Evolutionary conservation across 1,284 basidiomycete species (phyloP), one percentile per base, ranked within the genome.

Genomic region (Cryptococcus sp.): DNA sequence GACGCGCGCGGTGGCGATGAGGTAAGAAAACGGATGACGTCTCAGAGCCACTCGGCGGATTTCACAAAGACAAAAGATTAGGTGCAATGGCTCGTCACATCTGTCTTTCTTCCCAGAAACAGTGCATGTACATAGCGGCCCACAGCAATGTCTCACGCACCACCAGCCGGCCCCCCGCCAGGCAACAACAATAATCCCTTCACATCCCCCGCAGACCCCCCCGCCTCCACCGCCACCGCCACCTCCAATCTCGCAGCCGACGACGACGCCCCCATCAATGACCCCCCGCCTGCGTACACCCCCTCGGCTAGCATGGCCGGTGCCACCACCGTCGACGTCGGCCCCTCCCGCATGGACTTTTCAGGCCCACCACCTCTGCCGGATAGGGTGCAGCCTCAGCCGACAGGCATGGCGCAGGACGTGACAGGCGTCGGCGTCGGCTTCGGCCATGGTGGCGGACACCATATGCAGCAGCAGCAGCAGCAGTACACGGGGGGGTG

Each of bases 361-460:
- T 70, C 67, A 0, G 75, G 75, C 15, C 74, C 75, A 6, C 75
- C 75, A 15, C 75, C 73, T 2, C 54, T 75, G 53, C 70, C 75
- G 5, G 67, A 74, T 28, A 60, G 68, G n/a, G 42, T 67, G 12
- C 48, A 42, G 39, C 8, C 48, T 42, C 28, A 60, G 54, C 20
- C 40, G 16, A 44, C 16, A 12, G 39, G 45, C 59, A 58, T 55
- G 11, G 69, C 62, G 4, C 49, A 54, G 46, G 53, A 62, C 20
- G 59, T 72, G 1, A 67, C 70, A 1, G 70, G 69, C 24, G 71
- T 73, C 1, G 72, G 72, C 11, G 56, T 62, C 1, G 73, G 73
- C 1, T 73, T 70, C 46, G 69, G 67, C 4, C 62, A 55, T 18
- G 36, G 60, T 8, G 36, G 52, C n/a, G 20, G 46, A 9, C 23